Conservation (phyloP, 495 filamentous ascomycete genomes). For the Neurospora sp. region DNA sequence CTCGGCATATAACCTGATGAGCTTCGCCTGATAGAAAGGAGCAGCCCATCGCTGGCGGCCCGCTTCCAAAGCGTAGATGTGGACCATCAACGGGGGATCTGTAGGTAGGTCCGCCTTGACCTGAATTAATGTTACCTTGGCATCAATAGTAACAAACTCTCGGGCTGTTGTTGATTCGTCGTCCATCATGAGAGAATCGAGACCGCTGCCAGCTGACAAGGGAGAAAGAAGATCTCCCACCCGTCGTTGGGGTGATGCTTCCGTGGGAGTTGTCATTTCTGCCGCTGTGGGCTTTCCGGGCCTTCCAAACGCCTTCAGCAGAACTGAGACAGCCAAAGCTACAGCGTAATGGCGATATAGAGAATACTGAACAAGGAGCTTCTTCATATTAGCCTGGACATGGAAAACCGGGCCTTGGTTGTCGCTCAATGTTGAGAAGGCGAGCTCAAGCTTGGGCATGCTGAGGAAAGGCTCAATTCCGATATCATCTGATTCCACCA, state of each 20-base stretch:
- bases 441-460: constrained; percentile 78
- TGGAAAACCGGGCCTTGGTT: constrained; percentile 78
- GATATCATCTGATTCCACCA: constrained; percentile 75
- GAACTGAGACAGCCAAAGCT: constrained; percentile 65
- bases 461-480: constrained; percentile 79
- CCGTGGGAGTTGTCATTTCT: constrained; percentile 8
- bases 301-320: constrained; percentile 62
- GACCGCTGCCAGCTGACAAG: constrained; percentile 11
- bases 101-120: constrained; percentile 79
- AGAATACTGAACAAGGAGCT: constrained; percentile 77
- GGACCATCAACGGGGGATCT: constrained; percentile 83
- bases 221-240: constrained; percentile 29
- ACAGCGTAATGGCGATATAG: constrained; percentile 91
- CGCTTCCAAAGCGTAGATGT: constrained; percentile 68
- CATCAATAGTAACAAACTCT: constrained; percentile 73
- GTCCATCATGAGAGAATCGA: constrained; percentile 23
- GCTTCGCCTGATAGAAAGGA: constrained; percentile 64
- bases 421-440: constrained; percentile 76
- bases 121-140: constrained; percentile 70
- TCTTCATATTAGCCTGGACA: constrained; percentile 69
- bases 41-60: constrained; percentile 77
- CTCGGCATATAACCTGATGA: constrained; percentile 75
- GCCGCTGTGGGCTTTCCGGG: constrained; percentile 23
- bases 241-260: constrained; percentile 16
- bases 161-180: constrained; percentile 17